Conservation (phyloP, 495 filamentous ascomycete species). For the Hyaloscypha hepaticicola region DNA sequence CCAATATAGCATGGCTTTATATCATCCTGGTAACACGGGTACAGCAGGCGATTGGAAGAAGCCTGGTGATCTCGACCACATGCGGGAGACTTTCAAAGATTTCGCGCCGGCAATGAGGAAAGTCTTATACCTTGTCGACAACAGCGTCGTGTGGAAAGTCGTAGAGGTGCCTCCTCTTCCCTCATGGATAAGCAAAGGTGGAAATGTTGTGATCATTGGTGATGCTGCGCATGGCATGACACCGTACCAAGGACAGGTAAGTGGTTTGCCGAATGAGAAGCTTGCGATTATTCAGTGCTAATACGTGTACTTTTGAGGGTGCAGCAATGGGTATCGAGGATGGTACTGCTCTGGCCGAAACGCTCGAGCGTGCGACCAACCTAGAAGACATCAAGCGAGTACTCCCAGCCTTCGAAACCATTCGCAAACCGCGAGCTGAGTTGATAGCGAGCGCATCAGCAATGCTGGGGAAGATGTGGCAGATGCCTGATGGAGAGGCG, state of each 20-base stretch:
- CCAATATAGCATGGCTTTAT: too few relatives aligned
- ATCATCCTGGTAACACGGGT: too few relatives aligned
- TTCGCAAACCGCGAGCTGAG: slow-evolving; percentile 34
- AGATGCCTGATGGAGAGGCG: too few relatives aligned
- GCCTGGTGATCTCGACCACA: too few relatives aligned
- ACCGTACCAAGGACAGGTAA: slow-evolving; percentile 36
- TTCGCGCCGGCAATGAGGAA: slow-evolving; percentile 46
- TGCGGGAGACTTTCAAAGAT: slow-evolving; percentile 19
- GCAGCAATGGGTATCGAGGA: slow-evolving; percentile 38
- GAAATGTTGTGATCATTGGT: slow-evolving; percentile 34
- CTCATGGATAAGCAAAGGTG: slow-evolving; percentile 54
- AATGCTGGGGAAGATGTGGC: too few relatives aligned
- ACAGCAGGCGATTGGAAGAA: too few relatives aligned
- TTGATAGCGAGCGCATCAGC: too few relatives aligned
- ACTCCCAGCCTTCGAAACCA: not conserved
- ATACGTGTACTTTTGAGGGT: slow-evolving; percentile 24
- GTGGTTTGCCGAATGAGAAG: not conserved
- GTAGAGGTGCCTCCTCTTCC: slow-evolving; percentile 59
- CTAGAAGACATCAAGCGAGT: not conserved
- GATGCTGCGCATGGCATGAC: slow-evolving; percentile 49
- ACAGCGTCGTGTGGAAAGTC: slow-evolving; percentile 37
- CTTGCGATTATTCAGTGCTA: not conserved
- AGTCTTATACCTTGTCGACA: not conserved
- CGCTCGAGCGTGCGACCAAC: not conserved
- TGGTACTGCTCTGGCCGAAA: slow-evolving; percentile 31